Conservation (phyloP, 495 filamentous ascomycete species). For the Talaromyces ruber region DNA sequence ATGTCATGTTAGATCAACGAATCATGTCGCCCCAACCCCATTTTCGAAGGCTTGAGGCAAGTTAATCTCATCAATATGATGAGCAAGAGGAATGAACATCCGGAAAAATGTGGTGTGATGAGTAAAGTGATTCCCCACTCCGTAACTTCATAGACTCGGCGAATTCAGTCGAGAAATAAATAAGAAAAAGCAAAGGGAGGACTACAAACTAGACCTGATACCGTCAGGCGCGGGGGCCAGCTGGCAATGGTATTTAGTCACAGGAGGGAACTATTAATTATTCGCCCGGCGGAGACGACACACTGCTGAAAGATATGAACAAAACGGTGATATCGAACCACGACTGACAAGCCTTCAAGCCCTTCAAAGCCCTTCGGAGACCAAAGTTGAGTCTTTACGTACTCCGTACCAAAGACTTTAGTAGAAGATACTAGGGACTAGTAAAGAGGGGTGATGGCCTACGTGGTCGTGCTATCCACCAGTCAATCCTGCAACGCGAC, state of each 20-base stretch:
- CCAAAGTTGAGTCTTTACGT: not conserved
- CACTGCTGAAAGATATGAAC: not conserved
- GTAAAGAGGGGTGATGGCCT: constrained; percentile 1
- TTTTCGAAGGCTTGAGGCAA: not conserved
- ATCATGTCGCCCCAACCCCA: not conserved
- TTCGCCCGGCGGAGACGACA: not conserved
- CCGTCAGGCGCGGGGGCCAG: not conserved
- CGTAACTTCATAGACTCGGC: not conserved
- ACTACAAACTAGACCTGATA: not conserved
- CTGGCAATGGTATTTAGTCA: not conserved
- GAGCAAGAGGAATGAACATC: not conserved
- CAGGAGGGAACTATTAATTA: not conserved
- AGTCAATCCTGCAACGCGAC: constrained; percentile 2
- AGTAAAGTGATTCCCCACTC: not conserved
- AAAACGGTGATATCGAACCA: not conserved
- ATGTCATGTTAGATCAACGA: not conserved
- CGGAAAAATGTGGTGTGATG: not conserved
- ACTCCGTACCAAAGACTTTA: not conserved
- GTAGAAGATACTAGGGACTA: not conserved
- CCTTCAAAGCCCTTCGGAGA: not conserved
- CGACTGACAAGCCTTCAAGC: not conserved
- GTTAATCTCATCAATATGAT: not conserved
- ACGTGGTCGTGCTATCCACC: constrained; percentile 6
- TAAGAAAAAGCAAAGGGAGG: not conserved
- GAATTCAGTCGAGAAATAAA: not conserved